These are phyloP conservation scores for Tetrahymena malaccensis DNA, from an alignment of 73 alveolate species.

Conservation along the genomic window DNA sequence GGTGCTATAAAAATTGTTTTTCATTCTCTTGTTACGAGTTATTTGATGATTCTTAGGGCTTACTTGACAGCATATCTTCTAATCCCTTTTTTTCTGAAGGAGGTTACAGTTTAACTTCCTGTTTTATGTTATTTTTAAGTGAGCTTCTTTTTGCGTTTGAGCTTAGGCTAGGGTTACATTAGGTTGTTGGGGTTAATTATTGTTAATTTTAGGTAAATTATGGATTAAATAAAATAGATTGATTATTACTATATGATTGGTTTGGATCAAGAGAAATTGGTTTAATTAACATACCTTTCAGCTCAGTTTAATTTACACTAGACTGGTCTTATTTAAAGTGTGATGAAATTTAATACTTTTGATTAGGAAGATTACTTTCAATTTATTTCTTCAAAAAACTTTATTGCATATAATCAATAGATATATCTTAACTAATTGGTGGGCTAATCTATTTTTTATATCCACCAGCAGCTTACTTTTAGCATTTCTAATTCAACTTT, in stretches of 20 bases:
- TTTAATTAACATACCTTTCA: background rate
- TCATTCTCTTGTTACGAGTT: background rate
- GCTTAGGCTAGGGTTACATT: background rate
- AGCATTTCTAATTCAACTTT: background rate
- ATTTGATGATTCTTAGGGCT: background rate
- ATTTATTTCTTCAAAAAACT: background rate
- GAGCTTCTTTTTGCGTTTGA: background rate
- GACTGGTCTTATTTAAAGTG: background rate
- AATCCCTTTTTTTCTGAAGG: background rate
- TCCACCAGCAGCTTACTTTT: background rate
- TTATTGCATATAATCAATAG: background rate
- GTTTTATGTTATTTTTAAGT: background rate
- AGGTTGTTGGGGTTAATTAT: background rate
- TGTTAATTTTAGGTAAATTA: background rate
- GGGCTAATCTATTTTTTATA: background rate
- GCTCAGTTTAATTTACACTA: background rate
- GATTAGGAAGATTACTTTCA: background rate
- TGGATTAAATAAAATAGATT: background rate
- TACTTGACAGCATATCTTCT: background rate
- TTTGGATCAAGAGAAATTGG: background rate
- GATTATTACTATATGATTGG: background rate
- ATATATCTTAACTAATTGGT: background rate
- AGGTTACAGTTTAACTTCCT: background rate
- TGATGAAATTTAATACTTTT: background rate
- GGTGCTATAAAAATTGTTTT: background rate